A percentile compares a stretch with the other conserved stretches of the same genome.
Conservation (phyloP, 2,329 filamentous ascomycete species). For the Diaporthe caulivora region DNA sequence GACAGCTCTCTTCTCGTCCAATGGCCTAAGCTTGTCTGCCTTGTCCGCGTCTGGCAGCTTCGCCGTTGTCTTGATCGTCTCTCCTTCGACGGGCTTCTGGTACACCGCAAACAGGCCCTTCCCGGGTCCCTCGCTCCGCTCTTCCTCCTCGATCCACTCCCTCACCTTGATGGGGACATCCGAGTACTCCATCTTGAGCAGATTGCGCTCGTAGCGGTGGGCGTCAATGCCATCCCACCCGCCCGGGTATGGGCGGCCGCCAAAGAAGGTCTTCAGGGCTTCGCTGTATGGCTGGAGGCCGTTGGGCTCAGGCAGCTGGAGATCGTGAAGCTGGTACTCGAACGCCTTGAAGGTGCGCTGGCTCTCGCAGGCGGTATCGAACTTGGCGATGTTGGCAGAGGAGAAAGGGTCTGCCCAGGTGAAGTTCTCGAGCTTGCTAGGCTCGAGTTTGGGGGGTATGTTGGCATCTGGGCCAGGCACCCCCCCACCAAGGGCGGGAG, state of each 20-base stretch:
- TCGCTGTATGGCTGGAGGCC: slow-evolving; percentile 55
- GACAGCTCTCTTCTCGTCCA: slow-evolving; percentile 54
- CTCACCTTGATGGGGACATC: slow-evolving; percentile 57
- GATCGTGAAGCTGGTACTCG: slow-evolving; percentile 59
- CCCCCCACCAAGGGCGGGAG: slow-evolving; percentile 41
- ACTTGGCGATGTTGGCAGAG: slow-evolving; percentile 45
- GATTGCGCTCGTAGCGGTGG: slow-evolving; percentile 62
- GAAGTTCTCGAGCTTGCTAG: slow-evolving; percentile 54
- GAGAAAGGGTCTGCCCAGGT: slow-evolving; percentile 57
- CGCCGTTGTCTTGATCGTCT: slow-evolving; percentile 54
- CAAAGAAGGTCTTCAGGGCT: slow-evolving; percentile 56
- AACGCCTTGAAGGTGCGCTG: slow-evolving; percentile 51
- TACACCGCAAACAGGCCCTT: slow-evolving; percentile 58
- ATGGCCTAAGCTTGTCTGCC: slow-evolving; percentile 43
- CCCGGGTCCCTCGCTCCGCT: slow-evolving; percentile 48
- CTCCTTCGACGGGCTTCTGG: slow-evolving; percentile 50
- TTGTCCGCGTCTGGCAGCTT: slow-evolving; percentile 45
- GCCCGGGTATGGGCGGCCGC: slow-evolving; percentile 60
- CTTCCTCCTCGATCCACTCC: slow-evolving; percentile 62
- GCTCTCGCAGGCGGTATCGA: slow-evolving; percentile 51
- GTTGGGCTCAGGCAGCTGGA: slow-evolving; percentile 51
- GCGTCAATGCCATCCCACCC: slow-evolving; percentile 65
- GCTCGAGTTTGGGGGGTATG: slow-evolving; percentile 47
- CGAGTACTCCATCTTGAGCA: slow-evolving; percentile 61
- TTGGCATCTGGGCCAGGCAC: slow-evolving; percentile 39